Base-by-base conservation (phyloP, 768 basidiomycete genomes). In the Russula sp. region DNA sequence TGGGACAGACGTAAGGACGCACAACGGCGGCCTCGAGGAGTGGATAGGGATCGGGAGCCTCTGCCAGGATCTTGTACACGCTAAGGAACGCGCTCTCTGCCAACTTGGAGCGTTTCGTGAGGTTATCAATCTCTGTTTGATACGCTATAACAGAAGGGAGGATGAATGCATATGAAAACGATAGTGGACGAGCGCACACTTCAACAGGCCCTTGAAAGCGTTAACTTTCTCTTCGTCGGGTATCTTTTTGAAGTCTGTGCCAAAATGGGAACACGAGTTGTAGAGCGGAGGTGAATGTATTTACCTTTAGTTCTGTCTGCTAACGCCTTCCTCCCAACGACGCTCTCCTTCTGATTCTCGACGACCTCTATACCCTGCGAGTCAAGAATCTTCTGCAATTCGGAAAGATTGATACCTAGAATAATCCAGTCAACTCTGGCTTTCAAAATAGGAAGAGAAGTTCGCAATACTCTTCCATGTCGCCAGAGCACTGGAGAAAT, bases 311-410 rank as follows among this genome's bases (percentile, higher is more conserved):
- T 99, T 73, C 90, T 88, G 77, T 98, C 97, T 1, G 96, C 92
- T 22, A 99, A 80, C 58, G 87, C 89, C 75, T 98, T 99, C 48
- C 97, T 83, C 10, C 94, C 94, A 3, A 99, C 80, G 50, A 98
- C 81, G 67, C 90, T 93, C 78, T 98, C 96, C 78, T 98, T 99
- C 80, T 98, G 95, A 76, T 95, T 95, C 80, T 98, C 94, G 22
- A 99, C 95, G 14, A 99, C 81, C 75, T 98, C 95, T 39, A 98
- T 81, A 4, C 94, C 95, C 65, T 98, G 96, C 6, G 82, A 79
- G 75, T 98, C 95, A 54, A 99, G 83, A 4, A 86, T 88, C 77
- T 93, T 95, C 76, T 98, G 96, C 32, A 98, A 79, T 66, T 97
- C 93, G 20, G 85, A 76, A 55, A 99, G 82, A 73, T 91, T 88